phyloP scores from a whole-genome alignment of 495 filamentous ascomycete species.

The Cercophora newfieldiana region DNA sequence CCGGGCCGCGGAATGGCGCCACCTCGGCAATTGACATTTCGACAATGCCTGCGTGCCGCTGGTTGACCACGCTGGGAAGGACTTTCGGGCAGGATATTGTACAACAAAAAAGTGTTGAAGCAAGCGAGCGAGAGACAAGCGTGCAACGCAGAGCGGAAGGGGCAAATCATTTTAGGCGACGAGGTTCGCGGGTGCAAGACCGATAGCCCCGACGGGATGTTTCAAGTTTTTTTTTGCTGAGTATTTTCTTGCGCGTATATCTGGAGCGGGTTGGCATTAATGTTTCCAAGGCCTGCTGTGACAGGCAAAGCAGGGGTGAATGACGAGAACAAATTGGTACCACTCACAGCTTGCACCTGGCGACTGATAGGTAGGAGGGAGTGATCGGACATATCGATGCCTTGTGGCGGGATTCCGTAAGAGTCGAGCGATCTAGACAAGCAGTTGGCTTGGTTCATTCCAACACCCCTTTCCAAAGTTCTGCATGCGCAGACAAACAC shows the following conservation, averaged over 20 bases:
- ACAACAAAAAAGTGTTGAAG: not conserved
- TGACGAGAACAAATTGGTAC: not conserved
- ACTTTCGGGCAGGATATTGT: not conserved
- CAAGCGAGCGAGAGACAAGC: not conserved
- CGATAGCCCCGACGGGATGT: not conserved
- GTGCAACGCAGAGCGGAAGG: not conserved
- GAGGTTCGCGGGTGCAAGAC: not conserved
- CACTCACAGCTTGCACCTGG: not conserved
- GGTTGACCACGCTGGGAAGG: not conserved
- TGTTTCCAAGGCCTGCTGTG: not conserved
- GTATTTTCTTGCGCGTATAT: not conserved
- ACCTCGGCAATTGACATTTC: constrained; percentile 16
- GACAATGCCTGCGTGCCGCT: not conserved
- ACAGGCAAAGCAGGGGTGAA: not conserved
- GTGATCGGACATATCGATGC: not conserved
- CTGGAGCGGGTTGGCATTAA: not conserved
- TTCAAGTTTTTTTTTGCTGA: not conserved
- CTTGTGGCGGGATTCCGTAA: too few species aligned
- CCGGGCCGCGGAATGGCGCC: constrained; percentile 25
- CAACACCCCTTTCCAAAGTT: not conserved
- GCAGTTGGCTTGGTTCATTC: not conserved
- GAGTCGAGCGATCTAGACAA: not conserved
- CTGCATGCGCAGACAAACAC: not conserved
- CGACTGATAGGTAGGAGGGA: not conserved
- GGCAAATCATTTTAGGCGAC: not conserved